Evolutionary conservation across 345 rosid species (phyloP).

Genomic region (Gossypium anomalum): DNA sequence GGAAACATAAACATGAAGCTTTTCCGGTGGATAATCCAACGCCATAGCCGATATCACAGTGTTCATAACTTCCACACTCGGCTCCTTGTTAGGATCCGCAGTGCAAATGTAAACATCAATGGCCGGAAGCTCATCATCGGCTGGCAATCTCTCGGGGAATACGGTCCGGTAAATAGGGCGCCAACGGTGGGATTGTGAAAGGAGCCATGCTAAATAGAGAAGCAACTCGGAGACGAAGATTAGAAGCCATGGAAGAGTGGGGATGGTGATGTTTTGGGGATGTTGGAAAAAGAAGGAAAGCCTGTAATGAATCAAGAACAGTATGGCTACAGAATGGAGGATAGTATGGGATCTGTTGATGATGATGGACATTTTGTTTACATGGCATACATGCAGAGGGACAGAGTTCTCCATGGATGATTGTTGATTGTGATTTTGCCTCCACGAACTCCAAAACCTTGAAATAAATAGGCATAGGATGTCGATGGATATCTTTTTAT

Average conservation of each 20-base stretch:
- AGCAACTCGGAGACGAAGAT: slow-evolving; percentile 28
- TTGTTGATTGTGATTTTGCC: not conserved
- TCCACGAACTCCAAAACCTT: not conserved
- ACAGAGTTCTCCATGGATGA: slow-evolving; percentile 21
- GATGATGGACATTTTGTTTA: slow-evolving; percentile 19
- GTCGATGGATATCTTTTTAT: no score
- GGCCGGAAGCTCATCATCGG: slow-evolving; percentile 14
- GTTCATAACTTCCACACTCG: slow-evolving; percentile 29
- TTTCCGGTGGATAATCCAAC: slow-evolving; percentile 32
- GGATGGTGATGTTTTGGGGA: not conserved
- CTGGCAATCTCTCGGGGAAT: slow-evolving; percentile 32
- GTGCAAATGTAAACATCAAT: slow-evolving; percentile 36
- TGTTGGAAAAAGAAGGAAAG: slow-evolving; percentile 24
- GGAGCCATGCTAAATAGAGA: slow-evolving; percentile 34
- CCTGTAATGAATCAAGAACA: slow-evolving; percentile 30
- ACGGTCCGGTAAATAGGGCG: slow-evolving; percentile 28
- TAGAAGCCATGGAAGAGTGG: slow-evolving; percentile 21
- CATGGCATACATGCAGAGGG: slow-evolving; percentile 29
- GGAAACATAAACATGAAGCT: slow-evolving; percentile 33
- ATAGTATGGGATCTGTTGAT: slow-evolving; percentile 25
- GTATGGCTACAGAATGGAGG: slow-evolving; percentile 30
- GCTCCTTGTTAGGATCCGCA: slow-evolving; percentile 33
- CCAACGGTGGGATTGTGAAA: slow-evolving; percentile 28
- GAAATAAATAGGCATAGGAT: not conserved
- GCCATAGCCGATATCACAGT: slow-evolving; percentile 36